phyloP scores from a whole-genome alignment of 768 basidiomycete species.

The Suillus luteus region DNA sequence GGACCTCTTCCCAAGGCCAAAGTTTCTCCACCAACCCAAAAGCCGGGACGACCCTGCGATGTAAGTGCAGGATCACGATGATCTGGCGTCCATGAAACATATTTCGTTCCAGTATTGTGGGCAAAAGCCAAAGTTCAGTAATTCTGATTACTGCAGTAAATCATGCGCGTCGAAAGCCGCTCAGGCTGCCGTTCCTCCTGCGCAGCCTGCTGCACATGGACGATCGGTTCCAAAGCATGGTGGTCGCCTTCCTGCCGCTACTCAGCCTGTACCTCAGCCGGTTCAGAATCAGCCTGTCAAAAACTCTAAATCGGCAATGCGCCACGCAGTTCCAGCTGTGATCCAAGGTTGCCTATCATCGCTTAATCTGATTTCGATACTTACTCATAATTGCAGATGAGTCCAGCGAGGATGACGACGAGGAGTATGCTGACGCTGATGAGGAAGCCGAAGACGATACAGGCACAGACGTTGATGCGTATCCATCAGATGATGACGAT shows the following conservation, averaged over 20 bases:
- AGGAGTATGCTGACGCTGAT: slow-evolving; percentile 24
- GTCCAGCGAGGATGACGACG: slow-evolving; percentile 19
- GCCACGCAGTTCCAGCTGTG: slow-evolving; percentile 16
- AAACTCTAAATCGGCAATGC: slow-evolving; percentile 15
- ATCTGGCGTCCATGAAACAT: slow-evolving; percentile 23
- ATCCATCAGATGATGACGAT: slow-evolving; percentile 35
- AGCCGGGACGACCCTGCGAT: slow-evolving; percentile 25
- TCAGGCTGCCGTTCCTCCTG: slow-evolving; percentile 22
- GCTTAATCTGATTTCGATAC: slow-evolving; percentile 14
- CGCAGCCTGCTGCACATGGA: slow-evolving; percentile 20
- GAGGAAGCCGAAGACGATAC: slow-evolving; percentile 27
- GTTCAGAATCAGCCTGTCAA: slow-evolving; percentile 16
- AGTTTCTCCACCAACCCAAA: slow-evolving; percentile 19
- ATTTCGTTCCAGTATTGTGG: slow-evolving; percentile 43
- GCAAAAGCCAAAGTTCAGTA: slow-evolving; percentile 61
- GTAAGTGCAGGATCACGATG: slow-evolving; percentile 31
- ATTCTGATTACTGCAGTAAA: slow-evolving; percentile 66
- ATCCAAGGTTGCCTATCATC: slow-evolving; percentile 24
- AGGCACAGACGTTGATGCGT: slow-evolving; percentile 34
- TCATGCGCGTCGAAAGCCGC: slow-evolving; percentile 56
- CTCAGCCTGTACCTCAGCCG: slow-evolving; percentile 1
- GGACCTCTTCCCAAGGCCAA: slow-evolving; percentile 20
- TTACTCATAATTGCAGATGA: slow-evolving; percentile 22
- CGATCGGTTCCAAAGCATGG: slow-evolving; percentile 21
- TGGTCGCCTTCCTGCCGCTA: slow-evolving; percentile 13